phyloP scores from a whole-genome alignment of 2,329 filamentous ascomycete genomes.

The Niveomyces coronatus region DNA sequence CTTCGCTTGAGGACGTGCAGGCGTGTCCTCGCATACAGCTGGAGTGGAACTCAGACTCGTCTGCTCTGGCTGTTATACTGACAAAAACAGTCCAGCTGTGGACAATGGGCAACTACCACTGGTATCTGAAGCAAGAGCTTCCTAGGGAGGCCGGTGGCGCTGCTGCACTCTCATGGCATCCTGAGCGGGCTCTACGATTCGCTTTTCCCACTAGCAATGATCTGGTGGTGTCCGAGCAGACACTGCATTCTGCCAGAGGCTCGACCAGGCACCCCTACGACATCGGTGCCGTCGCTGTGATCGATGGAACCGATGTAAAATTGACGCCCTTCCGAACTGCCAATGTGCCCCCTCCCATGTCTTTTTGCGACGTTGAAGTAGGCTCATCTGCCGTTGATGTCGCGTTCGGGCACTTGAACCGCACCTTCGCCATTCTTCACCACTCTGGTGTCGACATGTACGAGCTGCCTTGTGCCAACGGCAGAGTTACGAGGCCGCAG shows the following conservation, averaged over 20 bases:
- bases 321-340: conserved; percentile 75
- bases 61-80: conserved; percentile 73
- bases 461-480: conserved; percentile 53
- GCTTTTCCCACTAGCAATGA: conserved; percentile 40
- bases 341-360: conserved; percentile 89
- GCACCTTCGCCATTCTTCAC: conserved; percentile 63
- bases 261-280: conserved; percentile 63
- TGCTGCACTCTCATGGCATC: conserved; percentile 59
- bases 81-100: conserved; percentile 74
- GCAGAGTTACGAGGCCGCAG: conserved; percentile 35
- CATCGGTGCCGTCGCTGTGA: conserved; percentile 67
- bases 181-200: conserved; percentile 68
- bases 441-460: conserved; percentile 57
- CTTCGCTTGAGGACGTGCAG: conserved; percentile 44
- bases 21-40: conserved; percentile 53
- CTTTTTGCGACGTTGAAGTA: conserved; percentile 60
- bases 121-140: conserved; percentile 92
- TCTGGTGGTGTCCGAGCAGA: conserved; percentile 54
- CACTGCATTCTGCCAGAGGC: conserved; percentile 58
- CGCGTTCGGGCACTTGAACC: conserved; percentile 56
- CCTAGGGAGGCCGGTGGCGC: conserved; percentile 25
- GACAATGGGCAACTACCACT: conserved; percentile 97
- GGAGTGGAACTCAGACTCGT: conserved; percentile 87
- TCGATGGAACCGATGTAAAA: conserved; percentile 73
- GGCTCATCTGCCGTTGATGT: conserved; percentile 61